Conservation (phyloP, 345 rosid species). For the Camelina sativa region DNA sequence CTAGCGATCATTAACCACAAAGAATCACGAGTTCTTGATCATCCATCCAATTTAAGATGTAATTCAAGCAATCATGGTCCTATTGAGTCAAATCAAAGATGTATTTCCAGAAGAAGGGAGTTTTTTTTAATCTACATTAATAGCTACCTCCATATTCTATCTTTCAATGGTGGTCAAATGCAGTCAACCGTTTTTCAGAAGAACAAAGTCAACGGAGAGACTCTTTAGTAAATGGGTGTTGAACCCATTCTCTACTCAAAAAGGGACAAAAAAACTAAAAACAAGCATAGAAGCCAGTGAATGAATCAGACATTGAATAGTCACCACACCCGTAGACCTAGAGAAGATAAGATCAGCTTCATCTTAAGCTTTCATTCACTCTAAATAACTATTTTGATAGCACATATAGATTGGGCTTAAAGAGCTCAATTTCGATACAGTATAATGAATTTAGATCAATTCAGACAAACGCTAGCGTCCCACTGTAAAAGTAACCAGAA, state of each 20-base stretch:
- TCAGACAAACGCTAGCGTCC: neutral
- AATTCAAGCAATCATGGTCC: conserved; percentile 20
- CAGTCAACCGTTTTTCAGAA: conserved; percentile 25
- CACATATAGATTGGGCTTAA: neutral
- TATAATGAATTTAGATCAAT: conserved; percentile 17
- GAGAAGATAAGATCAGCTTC: neutral
- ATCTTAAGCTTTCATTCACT: neutral
- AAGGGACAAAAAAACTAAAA: neutral
- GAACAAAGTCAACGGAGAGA: conserved; percentile 37
- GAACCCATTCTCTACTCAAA: conserved; percentile 1
- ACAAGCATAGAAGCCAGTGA: conserved; percentile 5
- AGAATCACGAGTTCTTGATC: conserved; percentile 10
- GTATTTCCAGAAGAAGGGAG: neutral
- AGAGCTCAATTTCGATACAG: conserved; percentile 16
- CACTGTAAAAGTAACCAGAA: neutral
- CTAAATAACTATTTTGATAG: neutral
- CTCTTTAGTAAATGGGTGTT: conserved; percentile 17
- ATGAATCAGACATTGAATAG: conserved; percentile 9
- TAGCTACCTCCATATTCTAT: neutral
- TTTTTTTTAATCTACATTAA: conserved; percentile 28
- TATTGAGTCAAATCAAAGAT: conserved; percentile 24
- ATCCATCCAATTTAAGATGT: conserved; percentile 11
- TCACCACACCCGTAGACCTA: neutral
- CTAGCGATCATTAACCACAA: conserved; percentile 17
- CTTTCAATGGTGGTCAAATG: conserved; percentile 33